Base-by-base conservation (phyloP, 371 early-diverging fungal species). In the Funneliformis caledonium region DNA sequence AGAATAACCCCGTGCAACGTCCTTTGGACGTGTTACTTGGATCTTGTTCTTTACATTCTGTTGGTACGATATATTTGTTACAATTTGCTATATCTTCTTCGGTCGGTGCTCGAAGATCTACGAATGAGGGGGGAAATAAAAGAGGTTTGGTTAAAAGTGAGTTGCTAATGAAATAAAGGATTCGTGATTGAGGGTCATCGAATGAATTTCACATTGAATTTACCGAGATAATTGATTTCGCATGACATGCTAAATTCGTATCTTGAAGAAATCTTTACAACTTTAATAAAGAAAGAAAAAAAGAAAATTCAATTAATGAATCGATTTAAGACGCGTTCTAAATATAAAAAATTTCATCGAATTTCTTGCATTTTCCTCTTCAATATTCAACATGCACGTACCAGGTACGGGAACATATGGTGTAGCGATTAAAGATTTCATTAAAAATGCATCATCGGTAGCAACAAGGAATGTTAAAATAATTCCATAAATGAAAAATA, bases 141-240 rank as follows among this genome's bases (percentile, higher is more conserved):
- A 62, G 19, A n/a, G 22, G n/a, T 22, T 62, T 62, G 12, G 52
- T 45, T 45, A 47, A 52, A 16, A 62, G 9, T 22, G 33, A 22
- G 7, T 16, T 31, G 16, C 6, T 19, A 26, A 62, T 12, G 11
- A 8, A 62, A 62, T 22, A 19, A 62, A 62, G 12, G 22, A 37
- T 65, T 33, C 33, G 9, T 65, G 16, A 60, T 26, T 2, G 8
- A 31, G 7, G 0, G 33, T 65, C 6, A 26, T 26, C 31, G 33
- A 19, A 65, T 65, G 33, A 14, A 65, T 65, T 69, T 43, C 16
- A 43, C 1, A 42, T 69, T 65, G 65, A 26, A 65, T 8, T 43
- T 69, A 69, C 69, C 69, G 14, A 69, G 69, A 45, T 69, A 69
- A n/a, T n/a, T 12, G 7, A 47, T 19, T 69, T 69, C 42, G 43